phyloP scores from a whole-genome alignment of 164 flowering plant genomes.

The Dillenia suffruticosa region DNA sequence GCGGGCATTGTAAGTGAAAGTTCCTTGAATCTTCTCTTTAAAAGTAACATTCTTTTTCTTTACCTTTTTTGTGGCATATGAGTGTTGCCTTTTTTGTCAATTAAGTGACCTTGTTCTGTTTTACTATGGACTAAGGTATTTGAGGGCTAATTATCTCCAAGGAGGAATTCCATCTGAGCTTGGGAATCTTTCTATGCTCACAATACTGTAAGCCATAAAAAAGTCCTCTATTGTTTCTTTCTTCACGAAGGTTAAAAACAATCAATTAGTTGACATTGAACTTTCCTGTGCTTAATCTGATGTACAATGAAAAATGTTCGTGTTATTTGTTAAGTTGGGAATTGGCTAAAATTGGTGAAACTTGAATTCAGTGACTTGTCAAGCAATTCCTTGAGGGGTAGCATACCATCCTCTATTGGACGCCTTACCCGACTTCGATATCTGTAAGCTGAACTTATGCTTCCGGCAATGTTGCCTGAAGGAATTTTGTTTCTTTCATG shows the following conservation, averaged over 20 bases:
- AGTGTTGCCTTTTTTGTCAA: too few relatives aligned
- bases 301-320: too few relatives aligned
- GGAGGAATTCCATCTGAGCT: slow-evolving; percentile 85
- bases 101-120: background rate
- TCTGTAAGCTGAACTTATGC: slow-evolving; percentile 53
- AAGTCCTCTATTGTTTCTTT: background rate
- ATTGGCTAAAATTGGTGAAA: background rate
- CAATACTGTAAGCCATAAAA: slow-evolving; percentile 53
- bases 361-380: slow-evolving; percentile 72
- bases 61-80: too few relatives aligned
- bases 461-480: background rate
- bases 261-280: background rate
- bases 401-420: slow-evolving; percentile 85
- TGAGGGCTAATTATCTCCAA: slow-evolving; percentile 89
- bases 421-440: slow-evolving; percentile 46
- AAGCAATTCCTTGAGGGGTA: slow-evolving; percentile 81
- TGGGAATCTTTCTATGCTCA: slow-evolving; percentile 74
- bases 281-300: background rate
- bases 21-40: background rate
- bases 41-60: background rate
- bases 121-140: slow-evolving; percentile 41
- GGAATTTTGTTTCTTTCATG: too few relatives aligned
- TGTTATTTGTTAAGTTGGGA: too few relatives aligned
- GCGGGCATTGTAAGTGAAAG: slow-evolving; percentile 77
- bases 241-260: background rate